phyloP scores from a whole-genome alignment of 2,329 filamentous ascomycete species.

The Cercospora zeae-maydis region DNA sequence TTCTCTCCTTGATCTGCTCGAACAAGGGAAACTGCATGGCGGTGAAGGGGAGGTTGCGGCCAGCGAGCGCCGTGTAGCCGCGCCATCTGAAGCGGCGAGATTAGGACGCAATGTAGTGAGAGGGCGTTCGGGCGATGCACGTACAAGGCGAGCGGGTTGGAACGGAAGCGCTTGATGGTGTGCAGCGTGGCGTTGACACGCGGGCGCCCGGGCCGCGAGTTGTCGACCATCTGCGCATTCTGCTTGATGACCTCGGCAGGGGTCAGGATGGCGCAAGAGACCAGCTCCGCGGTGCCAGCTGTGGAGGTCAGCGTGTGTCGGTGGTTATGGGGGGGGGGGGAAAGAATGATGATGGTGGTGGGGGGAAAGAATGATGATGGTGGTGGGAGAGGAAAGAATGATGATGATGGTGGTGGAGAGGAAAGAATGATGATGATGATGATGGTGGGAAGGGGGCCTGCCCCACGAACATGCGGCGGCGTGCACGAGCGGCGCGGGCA shows the following conservation, averaged over 20 bases:
- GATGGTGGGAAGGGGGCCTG: too few species aligned
- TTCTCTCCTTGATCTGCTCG: constrained; percentile 61
- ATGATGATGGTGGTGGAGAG: too few species aligned
- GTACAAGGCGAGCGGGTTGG: constrained; percentile 50
- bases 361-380: too few species aligned
- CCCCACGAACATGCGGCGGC: constrained; percentile 55
- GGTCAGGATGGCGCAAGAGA: constrained; percentile 80
- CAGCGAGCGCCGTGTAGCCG: constrained; percentile 77
- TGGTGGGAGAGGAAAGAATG: too few species aligned
- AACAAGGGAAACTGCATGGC: constrained; percentile 86
- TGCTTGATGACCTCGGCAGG: constrained; percentile 91
- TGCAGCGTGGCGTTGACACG: constrained; percentile 52
- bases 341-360: too few species aligned
- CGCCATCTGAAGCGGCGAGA: constrained; percentile 43
- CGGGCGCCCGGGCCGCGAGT: constrained; percentile 32
- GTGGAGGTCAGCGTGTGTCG: not conserved
- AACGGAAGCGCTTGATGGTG: constrained; percentile 56
- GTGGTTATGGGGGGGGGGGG: not conserved
- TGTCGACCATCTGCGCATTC: constrained; percentile 78
- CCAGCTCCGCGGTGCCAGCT: constrained; percentile 70
- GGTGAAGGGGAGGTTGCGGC: constrained; percentile 81
- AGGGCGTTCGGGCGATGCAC: not conserved
- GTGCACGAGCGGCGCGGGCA: constrained; percentile 69
- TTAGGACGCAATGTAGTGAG: too few species aligned
- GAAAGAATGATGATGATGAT: too few species aligned